phyloP scores from a whole-genome alignment of 73 alveolate species.

The Tetrahymena thermophila region DNA sequence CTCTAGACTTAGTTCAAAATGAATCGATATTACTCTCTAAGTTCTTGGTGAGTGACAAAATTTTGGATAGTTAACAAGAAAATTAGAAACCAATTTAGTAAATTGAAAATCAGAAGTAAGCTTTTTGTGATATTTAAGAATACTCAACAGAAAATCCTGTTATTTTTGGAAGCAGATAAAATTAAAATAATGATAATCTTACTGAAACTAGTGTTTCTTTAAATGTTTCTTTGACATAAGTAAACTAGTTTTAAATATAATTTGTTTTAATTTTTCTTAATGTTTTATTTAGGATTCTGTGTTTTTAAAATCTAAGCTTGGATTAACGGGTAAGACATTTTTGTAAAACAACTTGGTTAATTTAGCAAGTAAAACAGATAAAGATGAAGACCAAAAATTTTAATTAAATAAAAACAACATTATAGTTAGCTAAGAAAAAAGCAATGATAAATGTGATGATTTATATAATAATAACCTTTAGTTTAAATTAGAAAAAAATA shows the following conservation, averaged over 20 bases:
- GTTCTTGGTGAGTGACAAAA: background rate
- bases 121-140: background rate
- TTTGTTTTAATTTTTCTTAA: background rate
- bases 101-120: background rate
- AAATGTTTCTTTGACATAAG: background rate
- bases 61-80: background rate
- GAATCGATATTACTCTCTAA: background rate
- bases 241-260: background rate
- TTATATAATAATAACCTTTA: background rate
- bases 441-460: background rate
- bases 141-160: background rate
- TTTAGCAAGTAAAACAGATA: background rate
- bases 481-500: background rate
- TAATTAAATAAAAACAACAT: background rate
- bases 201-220: background rate
- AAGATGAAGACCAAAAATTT: background rate
- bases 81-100: background rate
- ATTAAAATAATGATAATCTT: background rate
- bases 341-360: background rate
- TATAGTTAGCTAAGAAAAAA: background rate
- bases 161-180: background rate
- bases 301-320: background rate
- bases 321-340: background rate
- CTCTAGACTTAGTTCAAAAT: background rate
- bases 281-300: background rate